Evolutionary conservation across 768 basidiomycete genomes (phyloP), one percentile per base, ranked within the genome.

Genomic region (Tricholoma flavovirens): DNA sequence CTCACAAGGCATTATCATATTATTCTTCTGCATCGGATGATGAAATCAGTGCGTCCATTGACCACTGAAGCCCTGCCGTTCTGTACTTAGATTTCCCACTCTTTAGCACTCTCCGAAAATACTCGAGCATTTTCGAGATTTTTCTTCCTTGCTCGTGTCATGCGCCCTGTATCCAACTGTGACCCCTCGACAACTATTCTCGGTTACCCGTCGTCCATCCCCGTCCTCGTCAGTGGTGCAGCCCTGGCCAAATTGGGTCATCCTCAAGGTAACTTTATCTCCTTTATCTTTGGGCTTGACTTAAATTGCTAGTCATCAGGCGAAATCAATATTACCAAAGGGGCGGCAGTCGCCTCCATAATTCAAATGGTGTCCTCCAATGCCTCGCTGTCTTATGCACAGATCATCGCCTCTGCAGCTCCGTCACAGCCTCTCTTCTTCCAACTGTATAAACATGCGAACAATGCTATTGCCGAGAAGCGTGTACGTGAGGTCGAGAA

Each of bases 1-100:
- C 84, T 3, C 77, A 83, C 64, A 88, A 84, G 60, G 91, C 91
- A 1, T 76, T 83, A 64, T 84, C 91, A 2, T 94, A 93, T 69
- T 94, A 94, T 69, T 81, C 83, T 5, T 93, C 92, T 21, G 88
- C 90, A 9, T 77, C 91, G 1, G 94, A 97, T 64, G 93, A 95
- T 64, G 86, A 88, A 64, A 80, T 87, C 60, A 75, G 92, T 93
- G 69, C 53, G 83, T 73, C 11, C n/a, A 19, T 24, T 43, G 4
- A 36, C 55, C 33, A 12, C 8, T 15, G 36, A 8, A 56, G 17
- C 38, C 33, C 38, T 43, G 35, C 62, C 59, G 53, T 26, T 26
- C 24, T 26, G 24, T 63, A 53, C 62, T 42, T 67, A 56, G 62
- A 30, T 61, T 58, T 53, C 10, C 26, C 46, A 49, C 33, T 26